phyloP scores from a whole-genome alignment of 176 grass and related monocot genomes.

The Cenchrus purpureus region DNA sequence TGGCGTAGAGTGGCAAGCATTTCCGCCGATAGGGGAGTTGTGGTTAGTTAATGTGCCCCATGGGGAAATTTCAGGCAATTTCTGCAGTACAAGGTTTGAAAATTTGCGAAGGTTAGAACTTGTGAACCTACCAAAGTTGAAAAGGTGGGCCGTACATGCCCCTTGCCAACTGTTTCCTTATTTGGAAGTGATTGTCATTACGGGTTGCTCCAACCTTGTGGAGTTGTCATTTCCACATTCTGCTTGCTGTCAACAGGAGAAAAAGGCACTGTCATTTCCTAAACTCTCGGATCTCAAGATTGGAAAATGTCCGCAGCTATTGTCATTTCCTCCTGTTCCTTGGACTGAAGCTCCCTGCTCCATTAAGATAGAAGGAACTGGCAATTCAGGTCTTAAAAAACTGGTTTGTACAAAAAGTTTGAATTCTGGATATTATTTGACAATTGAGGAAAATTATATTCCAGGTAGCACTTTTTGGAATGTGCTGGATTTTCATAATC shows the following conservation, averaged over 20 bases:
- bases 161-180: neutral
- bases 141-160: neutral
- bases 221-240: neutral
- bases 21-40: neutral
- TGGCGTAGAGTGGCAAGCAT: neutral
- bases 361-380: neutral
- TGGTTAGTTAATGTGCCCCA: neutral
- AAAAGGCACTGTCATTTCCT: neutral
- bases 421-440: neutral
- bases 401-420: neutral
- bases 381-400: rapidly evolving
- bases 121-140: neutral
- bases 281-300: neutral
- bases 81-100: neutral
- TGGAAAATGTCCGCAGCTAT: rapidly evolving
- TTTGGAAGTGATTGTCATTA: neutral
- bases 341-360: neutral
- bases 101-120: neutral
- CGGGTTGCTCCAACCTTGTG: neutral
- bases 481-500: neutral
- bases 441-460: neutral
- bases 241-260: neutral
- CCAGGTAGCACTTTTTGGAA: neutral
- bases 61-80: neutral
- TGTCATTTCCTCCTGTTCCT: neutral